These are phyloP conservation scores for Orbilia javanica DNA, from an alignment of 2,329 filamentous ascomycete species.

Conservation along the genomic window DNA sequence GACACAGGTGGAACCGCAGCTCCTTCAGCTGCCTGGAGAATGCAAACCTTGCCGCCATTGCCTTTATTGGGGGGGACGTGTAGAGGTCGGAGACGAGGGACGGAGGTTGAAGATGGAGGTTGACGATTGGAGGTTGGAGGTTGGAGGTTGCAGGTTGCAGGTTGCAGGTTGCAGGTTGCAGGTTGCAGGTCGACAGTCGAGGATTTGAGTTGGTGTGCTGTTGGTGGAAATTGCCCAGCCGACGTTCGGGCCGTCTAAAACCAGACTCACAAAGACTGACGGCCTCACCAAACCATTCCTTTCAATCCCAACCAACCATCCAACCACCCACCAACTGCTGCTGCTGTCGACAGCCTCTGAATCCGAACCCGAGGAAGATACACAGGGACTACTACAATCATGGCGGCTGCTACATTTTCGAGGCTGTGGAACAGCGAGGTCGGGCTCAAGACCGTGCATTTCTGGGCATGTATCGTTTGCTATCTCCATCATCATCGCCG, in stretches of 20 bases:
- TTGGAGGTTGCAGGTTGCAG: background rate
- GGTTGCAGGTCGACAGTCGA: background rate
- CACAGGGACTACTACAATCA: background rate
- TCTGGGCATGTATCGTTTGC: constrained; percentile 78
- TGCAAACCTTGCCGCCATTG: constrained; percentile 85
- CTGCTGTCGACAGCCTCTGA: constrained; percentile 5
- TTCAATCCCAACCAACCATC: background rate
- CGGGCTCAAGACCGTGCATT: constrained; percentile 93
- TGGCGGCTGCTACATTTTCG: constrained; percentile 69
- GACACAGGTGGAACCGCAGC: constrained; percentile 96
- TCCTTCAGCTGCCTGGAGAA: constrained; percentile 92
- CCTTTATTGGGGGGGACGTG: background rate
- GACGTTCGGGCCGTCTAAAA: constrained; percentile 8
- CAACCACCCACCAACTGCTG: background rate
- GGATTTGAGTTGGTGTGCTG: background rate
- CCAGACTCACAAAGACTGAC: background rate
- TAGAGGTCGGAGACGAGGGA: background rate
- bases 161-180: too few species aligned
- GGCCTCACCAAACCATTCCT: constrained; percentile 1
- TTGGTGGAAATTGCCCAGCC: background rate
- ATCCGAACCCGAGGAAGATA: background rate
- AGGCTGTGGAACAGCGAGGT: constrained; percentile 86
- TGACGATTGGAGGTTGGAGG: constrained; percentile 4
- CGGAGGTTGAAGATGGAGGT: background rate
- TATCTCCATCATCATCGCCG: background rate